phyloP scores from a whole-genome alignment of 331 rosid genomes.

The Acacia pycnantha region DNA sequence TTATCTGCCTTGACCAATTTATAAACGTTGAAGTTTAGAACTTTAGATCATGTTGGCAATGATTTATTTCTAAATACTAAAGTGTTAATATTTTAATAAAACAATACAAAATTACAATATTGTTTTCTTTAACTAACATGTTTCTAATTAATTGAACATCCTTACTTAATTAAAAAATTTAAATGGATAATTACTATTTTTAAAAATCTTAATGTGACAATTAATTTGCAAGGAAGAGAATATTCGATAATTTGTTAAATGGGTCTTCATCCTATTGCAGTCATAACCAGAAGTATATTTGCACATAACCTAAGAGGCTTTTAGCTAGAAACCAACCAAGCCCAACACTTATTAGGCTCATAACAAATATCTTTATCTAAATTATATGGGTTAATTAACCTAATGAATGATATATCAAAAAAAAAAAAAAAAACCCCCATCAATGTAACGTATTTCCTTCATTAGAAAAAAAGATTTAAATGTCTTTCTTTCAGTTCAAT shows the following conservation, averaged over 20 bases:
- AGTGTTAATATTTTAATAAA: no score
- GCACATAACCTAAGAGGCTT: background rate
- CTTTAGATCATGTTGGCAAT: no score
- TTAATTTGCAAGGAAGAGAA: no score
- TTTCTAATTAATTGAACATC: background rate
- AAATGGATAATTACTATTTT: background rate
- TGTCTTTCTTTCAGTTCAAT: background rate
- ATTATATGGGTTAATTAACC: background rate
- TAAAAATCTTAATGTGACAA: no score
- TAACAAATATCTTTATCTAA: background rate
- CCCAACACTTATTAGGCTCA: background rate
- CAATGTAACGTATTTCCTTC: no score
- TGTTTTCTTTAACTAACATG: background rate
- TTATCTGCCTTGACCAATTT: background rate
- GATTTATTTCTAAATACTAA: background rate
- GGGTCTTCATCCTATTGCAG: background rate
- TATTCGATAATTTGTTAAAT: no score
- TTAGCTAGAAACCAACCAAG: background rate
- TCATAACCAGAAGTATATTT: background rate
- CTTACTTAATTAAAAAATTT: no score
- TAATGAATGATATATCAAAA: no score
- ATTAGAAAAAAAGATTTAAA: background rate
- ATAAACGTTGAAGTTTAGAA: background rate
- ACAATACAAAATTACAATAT: background rate
- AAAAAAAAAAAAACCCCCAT: no score